Percentiles rank a stretch among this genome's conserved stretches.
phyloP scores from a whole-genome alignment of 2,329 filamentous ascomycete genomes.

The Tolypocladium pustulatum region DNA sequence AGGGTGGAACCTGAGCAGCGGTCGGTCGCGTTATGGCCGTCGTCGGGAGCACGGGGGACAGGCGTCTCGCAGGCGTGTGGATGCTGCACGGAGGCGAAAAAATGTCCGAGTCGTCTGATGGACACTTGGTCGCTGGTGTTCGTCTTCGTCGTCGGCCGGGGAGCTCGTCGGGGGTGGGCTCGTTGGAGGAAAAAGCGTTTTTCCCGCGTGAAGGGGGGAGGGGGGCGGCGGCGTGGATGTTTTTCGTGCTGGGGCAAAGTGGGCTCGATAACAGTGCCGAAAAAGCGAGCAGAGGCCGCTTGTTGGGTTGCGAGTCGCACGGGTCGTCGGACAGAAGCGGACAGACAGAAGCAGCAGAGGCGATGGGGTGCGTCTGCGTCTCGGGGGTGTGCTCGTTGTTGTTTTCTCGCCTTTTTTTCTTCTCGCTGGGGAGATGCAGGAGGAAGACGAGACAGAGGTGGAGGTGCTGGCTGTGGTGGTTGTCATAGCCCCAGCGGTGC shows the following conservation, averaged over 20 bases:
- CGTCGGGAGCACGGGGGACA: slow-evolving; percentile 1
- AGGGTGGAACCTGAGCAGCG: slow-evolving; percentile 1
- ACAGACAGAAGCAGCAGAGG: not conserved
- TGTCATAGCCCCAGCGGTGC: not conserved
- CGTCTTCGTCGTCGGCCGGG: not conserved
- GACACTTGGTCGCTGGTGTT: slow-evolving; percentile 6
- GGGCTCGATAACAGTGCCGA: slow-evolving; percentile 1
- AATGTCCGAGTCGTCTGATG: slow-evolving; percentile 2
- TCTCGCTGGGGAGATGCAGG: not conserved
- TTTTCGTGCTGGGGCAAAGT: slow-evolving; percentile 5
- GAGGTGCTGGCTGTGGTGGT: not conserved
- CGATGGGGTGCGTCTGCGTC: not conserved
- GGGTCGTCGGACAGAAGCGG: not conserved
- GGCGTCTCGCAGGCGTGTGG: not conserved
- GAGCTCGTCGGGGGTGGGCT: slow-evolving; percentile 2
- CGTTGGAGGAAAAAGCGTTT: slow-evolving; percentile 5
- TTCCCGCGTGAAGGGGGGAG: slow-evolving; percentile 3
- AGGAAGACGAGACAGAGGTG: slow-evolving; percentile 1
- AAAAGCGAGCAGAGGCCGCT: not conserved
- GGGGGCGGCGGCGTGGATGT: slow-evolving; percentile 3
- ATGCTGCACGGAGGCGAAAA: not conserved
- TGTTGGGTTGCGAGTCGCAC: not conserved
- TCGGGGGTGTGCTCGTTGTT: not conserved
- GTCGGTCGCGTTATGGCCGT: not conserved
- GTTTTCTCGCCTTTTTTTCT: not conserved